phyloP scores from a whole-genome alignment of 1,139 yeast genomes.

The Candida smagusa region DNA sequence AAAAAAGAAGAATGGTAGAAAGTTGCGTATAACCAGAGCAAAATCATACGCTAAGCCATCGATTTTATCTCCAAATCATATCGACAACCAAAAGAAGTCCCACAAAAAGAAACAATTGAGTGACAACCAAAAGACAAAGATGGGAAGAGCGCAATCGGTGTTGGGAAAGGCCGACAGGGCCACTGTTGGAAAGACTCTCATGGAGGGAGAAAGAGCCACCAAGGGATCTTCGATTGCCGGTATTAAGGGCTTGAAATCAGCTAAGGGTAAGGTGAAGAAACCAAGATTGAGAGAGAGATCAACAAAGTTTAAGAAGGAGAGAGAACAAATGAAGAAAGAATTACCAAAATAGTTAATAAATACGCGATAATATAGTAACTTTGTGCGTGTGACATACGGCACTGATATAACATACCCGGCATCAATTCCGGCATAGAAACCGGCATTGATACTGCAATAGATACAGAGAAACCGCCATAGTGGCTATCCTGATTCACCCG shows the following conservation, averaged over 20 bases:
- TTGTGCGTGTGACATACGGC: no score
- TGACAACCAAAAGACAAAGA: conserved; percentile 67
- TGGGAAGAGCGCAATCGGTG: conserved; percentile 74
- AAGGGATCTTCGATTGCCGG: conserved; percentile 63
- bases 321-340: conserved; percentile 20
- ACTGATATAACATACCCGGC: conserved; percentile 1
- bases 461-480: not conserved
- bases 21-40: conserved; percentile 77
- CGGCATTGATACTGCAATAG: not conserved
- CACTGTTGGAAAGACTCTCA: conserved; percentile 51
- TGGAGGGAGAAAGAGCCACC: conserved; percentile 81
- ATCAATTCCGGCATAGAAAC: not conserved
- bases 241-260: conserved; percentile 50
- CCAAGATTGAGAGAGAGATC: conserved; percentile 69
- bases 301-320: conserved; percentile 51
- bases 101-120: conserved; percentile 31
- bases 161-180: conserved; percentile 81
- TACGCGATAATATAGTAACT: not conserved
- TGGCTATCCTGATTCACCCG: no score
- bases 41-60: conserved; percentile 54
- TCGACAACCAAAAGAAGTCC: conserved; percentile 32
- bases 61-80: conserved; percentile 42
- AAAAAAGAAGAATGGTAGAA: conserved; percentile 49
- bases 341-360: conserved; percentile 5
- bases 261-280: conserved; percentile 48